Base-by-base conservation (phyloP, 805 yeast species). In the Barnettozyma vustinii region DNA sequence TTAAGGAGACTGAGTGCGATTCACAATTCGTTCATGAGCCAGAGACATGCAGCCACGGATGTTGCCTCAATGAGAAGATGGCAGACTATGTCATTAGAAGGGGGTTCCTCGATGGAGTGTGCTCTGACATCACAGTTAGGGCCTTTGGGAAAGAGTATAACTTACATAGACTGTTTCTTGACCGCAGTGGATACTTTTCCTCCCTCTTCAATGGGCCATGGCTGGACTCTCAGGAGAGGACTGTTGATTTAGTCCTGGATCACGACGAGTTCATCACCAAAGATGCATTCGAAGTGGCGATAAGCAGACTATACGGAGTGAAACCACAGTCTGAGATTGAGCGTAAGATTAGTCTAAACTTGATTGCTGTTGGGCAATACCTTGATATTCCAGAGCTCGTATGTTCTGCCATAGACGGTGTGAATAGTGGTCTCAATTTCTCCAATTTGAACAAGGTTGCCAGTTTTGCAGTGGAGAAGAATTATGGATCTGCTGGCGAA, bases 291-390 rank as follows among this genome's bases (percentile, higher is more conserved):
- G 81, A 77, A 42, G 57, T 73, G 20, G 78, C 77, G 0, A 56
- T 79, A 2, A 70, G 72, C 1, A 53, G 74, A 37, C 60, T 79
- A 12, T 79, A 79, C 54, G 82, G 83, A 1, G 70, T 68, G 1
- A 42, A 57, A 4, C 23, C 43, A 16, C 68, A 70, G 44, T 42
- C 57, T 4, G 57, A 57, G 19, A 60, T 62, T 15, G 76, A 72
- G 44, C 61, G 56, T 19, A 51, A 60, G 21, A 62, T 68, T n/a
- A 66, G 78, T 1, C 61, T 67, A 45, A 66, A 66, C 16, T 65
- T 77, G 70, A 68, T 79, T 47, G 77, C 79, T 1, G 63, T 74
- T 15, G 80, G 81, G 1, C 78, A 73, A 51, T 79, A 72, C 52
- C 57, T 79, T 37, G 79, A 71, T 37, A 64, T 79, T 21, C 68